These are phyloP conservation scores for Tothia fuscella DNA, from an alignment of 2,329 filamentous ascomycete species.

Conservation along the genomic window DNA sequence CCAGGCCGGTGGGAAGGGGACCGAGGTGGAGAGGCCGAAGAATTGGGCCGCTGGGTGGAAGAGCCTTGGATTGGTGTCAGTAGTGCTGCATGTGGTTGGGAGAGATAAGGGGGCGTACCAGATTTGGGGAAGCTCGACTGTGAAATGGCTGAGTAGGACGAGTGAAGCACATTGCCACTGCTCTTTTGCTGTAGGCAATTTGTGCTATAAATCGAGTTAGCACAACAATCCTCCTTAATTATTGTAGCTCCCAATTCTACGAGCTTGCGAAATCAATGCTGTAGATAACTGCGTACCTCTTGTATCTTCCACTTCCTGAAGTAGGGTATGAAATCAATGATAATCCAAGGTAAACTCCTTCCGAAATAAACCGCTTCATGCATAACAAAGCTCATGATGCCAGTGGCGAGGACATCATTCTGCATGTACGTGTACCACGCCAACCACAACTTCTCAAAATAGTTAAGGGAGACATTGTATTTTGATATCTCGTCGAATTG, in stretches of 20 bases:
- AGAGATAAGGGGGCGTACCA: constrained; percentile 43
- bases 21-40: constrained; percentile 75
- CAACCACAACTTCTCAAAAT: constrained; percentile 80
- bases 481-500: constrained; percentile 53
- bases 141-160: constrained; percentile 91
- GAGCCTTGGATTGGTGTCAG: constrained; percentile 38
- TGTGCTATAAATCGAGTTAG: constrained; percentile 38
- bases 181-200: constrained; percentile 84
- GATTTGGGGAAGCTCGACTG: constrained; percentile 94
- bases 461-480: constrained; percentile 76
- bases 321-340: constrained; percentile 76
- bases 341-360: constrained; percentile 77
- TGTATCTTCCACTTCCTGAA: constrained; percentile 96
- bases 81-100: background rate
- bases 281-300: constrained; percentile 41
- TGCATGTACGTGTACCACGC: constrained; percentile 98
- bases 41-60: constrained; percentile 95
- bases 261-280: too few species aligned
- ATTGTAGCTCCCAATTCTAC: too few species aligned
- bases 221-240: background rate
- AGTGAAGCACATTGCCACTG: constrained; percentile 91
- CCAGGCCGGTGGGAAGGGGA: constrained; percentile 75
- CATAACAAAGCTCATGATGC: constrained; percentile 93
- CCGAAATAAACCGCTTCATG: constrained; percentile 95
- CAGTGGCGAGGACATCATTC: constrained; percentile 91